Base-by-base conservation (phyloP, 1,139 yeast genomes). In the Blastobotrys aristatus region DNA sequence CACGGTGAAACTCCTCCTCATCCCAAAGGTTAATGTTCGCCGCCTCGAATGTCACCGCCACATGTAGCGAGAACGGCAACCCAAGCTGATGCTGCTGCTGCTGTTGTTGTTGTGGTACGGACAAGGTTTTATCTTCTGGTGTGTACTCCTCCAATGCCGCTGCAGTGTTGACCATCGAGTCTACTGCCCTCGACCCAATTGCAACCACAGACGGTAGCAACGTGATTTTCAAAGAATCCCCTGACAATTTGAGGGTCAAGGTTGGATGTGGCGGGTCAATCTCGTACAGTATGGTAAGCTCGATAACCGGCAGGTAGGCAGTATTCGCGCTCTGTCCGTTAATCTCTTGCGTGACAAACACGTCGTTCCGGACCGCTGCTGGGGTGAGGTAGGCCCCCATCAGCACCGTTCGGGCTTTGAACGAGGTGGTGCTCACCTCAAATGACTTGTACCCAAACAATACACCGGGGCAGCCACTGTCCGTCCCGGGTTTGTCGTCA, bases 381-480 rank as follows among this genome's bases (percentile, higher is more conserved):
- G 69, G 66, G 0, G 67, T 57, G 2, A 63, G 37, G 46, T 62
- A 64, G 55, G 44, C 69, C 52, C 47, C 72, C 58, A 7, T 71
- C 67, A 53, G 73, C 65, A 27, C 71, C 67, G 53, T 70, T 10
- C 54, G 45, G 2, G 62, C 63, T 18, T 50, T 48, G 14, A 53
- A 44, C 1, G 53, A 49, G 2, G 51, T 49, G 3, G 59, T 52
- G 6, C 50, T 50, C 14, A 61, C 50, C 4, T 57, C 55, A 24
- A 62, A 53, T 7, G 49, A 67, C 52, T 84, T 86, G 46, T 86
- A 87, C 0, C 96, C 96, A 40, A 80, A 54, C 38, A 84, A 80
- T n/a, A 86, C 60, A 17, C 96, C 96, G 1, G 54, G 52, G 33
- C 34, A 34, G 39, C 35, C 48, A 21, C 31, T 29, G 17, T 13